These are phyloP conservation scores for Polyplosphaeria fusca DNA, from an alignment of 495 filamentous ascomycete species.

Conservation along the genomic window DNA sequence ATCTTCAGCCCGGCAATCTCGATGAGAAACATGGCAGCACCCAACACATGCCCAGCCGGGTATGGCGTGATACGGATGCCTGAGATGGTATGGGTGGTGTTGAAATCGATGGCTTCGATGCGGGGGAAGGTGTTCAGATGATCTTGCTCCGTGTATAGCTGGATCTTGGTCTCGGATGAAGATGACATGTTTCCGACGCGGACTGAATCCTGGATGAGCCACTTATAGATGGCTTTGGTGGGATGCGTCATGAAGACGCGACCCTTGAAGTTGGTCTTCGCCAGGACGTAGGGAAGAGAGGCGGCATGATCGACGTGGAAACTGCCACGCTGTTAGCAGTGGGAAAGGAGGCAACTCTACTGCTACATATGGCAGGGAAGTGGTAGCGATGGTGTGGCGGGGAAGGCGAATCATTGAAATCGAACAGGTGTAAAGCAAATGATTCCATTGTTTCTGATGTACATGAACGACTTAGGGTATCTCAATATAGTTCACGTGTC, in stretches of 20 bases:
- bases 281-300: constrained; percentile 90
- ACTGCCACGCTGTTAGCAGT: constrained; percentile 46
- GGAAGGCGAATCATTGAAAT: constrained; percentile 27
- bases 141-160: constrained; percentile 90
- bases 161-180: constrained; percentile 67
- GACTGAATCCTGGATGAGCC: constrained; percentile 95
- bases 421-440: constrained; percentile 25
- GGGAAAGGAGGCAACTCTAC: not conserved
- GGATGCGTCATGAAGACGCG: constrained; percentile 98
- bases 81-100: constrained; percentile 94
- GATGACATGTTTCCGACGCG: constrained; percentile 79
- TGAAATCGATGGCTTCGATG: constrained; percentile 97
- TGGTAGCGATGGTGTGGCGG: not conserved
- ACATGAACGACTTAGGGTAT: constrained; percentile 22
- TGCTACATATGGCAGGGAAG: not conserved
- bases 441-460: constrained; percentile 36
- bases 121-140: constrained; percentile 85
- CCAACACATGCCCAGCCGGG: constrained; percentile 92
- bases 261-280: constrained; percentile 95
- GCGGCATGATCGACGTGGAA: constrained; percentile 98
- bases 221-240: constrained; percentile 99
- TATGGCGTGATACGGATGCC: constrained; percentile 95
- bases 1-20: constrained; percentile 95
- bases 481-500: not conserved
- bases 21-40: constrained; percentile 97